Evolutionary conservation across 2,329 filamentous ascomycete genomes (phyloP).

Genomic region (Falciphora oryzae): DNA sequence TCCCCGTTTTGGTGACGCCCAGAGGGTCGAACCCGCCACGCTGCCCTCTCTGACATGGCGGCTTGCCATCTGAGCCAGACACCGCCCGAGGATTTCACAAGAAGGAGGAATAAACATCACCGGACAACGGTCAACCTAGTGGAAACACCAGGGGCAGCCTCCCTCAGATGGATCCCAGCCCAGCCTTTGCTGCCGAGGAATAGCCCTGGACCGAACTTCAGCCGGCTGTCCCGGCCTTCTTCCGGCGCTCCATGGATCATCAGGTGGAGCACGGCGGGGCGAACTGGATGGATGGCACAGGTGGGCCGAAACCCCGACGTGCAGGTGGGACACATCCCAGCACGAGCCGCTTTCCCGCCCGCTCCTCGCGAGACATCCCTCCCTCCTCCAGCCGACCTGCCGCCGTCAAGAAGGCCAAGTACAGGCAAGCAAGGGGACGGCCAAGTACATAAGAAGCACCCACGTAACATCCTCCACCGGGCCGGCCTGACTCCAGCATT

Average conservation of each 20-base stretch:
- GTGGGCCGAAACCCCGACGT: background rate
- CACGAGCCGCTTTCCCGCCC: too few species aligned
- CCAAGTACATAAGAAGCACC: too few species aligned
- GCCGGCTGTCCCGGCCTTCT: background rate
- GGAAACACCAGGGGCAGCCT: background rate
- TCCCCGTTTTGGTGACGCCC: background rate
- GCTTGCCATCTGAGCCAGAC: background rate
- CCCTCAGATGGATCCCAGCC: background rate
- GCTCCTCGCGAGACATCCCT: too few species aligned
- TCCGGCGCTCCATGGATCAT: too few species aligned
- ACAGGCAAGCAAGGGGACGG: too few species aligned
- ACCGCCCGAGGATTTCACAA: background rate
- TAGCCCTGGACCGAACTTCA: background rate
- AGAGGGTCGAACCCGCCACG: background rate
- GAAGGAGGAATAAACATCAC: background rate
- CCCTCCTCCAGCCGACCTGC: too few species aligned
- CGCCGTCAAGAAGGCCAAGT: too few species aligned
- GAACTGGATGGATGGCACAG: background rate
- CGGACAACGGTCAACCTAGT: background rate
- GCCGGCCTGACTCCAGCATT: too few species aligned
- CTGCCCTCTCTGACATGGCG: background rate
- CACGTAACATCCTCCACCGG: too few species aligned
- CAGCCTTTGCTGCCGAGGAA: background rate
- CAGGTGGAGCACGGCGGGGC: too few species aligned
- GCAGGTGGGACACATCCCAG: too few species aligned